Percentiles rank a stretch among this genome's conserved stretches.
Evolutionary conservation across 371 early-diverging fungal genomes (phyloP).

Genomic region (Spraguea lophii): DNA sequence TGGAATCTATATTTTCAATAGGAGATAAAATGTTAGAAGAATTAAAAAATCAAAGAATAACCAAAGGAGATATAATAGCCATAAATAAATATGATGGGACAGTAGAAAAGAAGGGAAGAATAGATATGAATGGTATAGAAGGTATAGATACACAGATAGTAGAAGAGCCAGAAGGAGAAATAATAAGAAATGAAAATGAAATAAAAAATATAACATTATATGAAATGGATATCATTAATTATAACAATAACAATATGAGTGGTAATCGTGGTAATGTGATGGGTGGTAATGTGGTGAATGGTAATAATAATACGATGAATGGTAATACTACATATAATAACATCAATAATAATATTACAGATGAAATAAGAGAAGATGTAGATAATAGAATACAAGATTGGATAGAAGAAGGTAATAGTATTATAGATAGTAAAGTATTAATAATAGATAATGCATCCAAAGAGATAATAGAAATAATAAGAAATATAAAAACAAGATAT

Average conservation of each 20-base stretch:
- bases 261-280: neutral
- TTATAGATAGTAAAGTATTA: too few relatives aligned
- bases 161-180: constrained; percentile 92
- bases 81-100: constrained; percentile 93
- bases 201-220: constrained; percentile 86
- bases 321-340: constrained; percentile 83
- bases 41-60: constrained; percentile 77
- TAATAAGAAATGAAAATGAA: constrained; percentile 75
- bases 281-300: too few relatives aligned
- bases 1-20: constrained; percentile 94
- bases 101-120: constrained; percentile 78
- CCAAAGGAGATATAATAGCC: constrained; percentile 68
- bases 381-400: constrained; percentile 82
- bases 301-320: constrained; percentile 82
- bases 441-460: too few relatives aligned
- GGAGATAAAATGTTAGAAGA: constrained; percentile 89
- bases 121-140: constrained; percentile 80
- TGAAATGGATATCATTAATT: constrained; percentile 96
- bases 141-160: constrained; percentile 81
- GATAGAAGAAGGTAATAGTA: constrained; percentile 96
- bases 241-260: too few relatives aligned
- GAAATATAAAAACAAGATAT: too few relatives aligned
- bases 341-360: constrained; percentile 84
- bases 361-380: constrained; percentile 86
- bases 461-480: too few relatives aligned